Evolutionary conservation across 805 yeast genomes (phyloP).

Genomic region (Ascoidea rubescens): DNA sequence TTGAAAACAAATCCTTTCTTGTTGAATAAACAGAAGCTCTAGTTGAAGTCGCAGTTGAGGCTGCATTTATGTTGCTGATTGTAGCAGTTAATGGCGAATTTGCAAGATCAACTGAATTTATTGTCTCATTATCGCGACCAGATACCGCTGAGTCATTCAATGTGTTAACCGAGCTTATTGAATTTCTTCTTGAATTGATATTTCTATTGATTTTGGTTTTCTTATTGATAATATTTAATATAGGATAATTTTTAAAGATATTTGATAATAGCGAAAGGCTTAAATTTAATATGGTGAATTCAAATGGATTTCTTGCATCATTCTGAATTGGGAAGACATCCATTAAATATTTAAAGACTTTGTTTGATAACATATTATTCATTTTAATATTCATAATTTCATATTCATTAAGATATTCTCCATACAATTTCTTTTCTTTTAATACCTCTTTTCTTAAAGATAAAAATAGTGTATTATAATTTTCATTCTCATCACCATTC

Average conservation of each 20-base stretch:
- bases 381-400: slow-evolving; percentile 2
- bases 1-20: slow-evolving; percentile 8
- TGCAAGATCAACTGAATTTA: too few species aligned
- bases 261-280: slow-evolving; percentile 6
- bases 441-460: slow-evolving; percentile 1
- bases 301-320: slow-evolving; percentile 5
- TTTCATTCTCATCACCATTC: not conserved
- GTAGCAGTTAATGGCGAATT: not conserved
- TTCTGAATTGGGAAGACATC: slow-evolving; percentile 7
- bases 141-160: slow-evolving; percentile 16
- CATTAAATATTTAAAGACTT: slow-evolving; percentile 4
- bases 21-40: slow-evolving; percentile 14
- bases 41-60: slow-evolving; percentile 1
- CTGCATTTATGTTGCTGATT: not conserved
- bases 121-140: not conserved
- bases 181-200: not conserved
- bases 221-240: slow-evolving; percentile 1
- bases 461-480: slow-evolving; percentile 3
- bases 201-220: not conserved
- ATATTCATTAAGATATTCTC: slow-evolving; percentile 1
- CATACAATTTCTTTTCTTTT: slow-evolving; percentile 2
- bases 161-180: slow-evolving; percentile 11
- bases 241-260: slow-evolving; percentile 8
- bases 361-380: slow-evolving; percentile 1
- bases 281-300: slow-evolving; percentile 5